Percentiles rank a stretch among this genome's conserved stretches.
Evolutionary conservation across 2,329 filamentous ascomycete species (phyloP).

Genomic region (Trichoderma arundinaceum): DNA sequence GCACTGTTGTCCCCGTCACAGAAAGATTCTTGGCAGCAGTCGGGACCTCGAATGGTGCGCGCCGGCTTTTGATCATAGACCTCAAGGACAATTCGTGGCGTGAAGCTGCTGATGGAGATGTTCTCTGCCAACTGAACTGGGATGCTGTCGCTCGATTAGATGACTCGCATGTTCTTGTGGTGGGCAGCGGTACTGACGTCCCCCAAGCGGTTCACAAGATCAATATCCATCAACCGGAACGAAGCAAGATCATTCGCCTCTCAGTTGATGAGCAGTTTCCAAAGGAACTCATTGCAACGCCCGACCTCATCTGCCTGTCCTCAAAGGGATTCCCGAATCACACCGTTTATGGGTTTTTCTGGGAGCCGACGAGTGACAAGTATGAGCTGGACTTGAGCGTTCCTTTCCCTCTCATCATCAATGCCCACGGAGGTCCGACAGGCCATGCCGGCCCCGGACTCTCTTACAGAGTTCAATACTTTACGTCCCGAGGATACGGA

Average conservation of each 20-base stretch:
- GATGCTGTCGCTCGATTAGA: constrained; percentile 46
- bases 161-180: constrained; percentile 45
- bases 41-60: constrained; percentile 43
- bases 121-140: constrained; percentile 43
- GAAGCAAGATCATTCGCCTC: constrained; percentile 42
- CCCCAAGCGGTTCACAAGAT: constrained; percentile 47
- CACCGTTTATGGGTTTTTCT: constrained; percentile 54
- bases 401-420: constrained; percentile 56
- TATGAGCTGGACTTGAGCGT: constrained; percentile 47
- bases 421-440: constrained; percentile 60
- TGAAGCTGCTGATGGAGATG: constrained; percentile 40
- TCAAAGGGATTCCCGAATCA: constrained; percentile 41
- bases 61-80: constrained; percentile 48
- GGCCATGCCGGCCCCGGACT: constrained; percentile 51
- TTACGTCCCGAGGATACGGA: constrained; percentile 60
- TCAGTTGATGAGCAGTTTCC: constrained; percentile 45
- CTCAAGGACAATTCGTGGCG: constrained; percentile 42
- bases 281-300: constrained; percentile 44
- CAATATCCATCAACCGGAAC: constrained; percentile 38
- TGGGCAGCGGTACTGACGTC: constrained; percentile 44
- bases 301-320: constrained; percentile 44
- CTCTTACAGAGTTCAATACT: constrained; percentile 55
- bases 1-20: constrained; percentile 49
- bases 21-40: constrained; percentile 45
- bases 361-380: constrained; percentile 54